Base-by-base conservation (phyloP, 2,329 filamentous ascomycete genomes). In the Penicillium sp. region DNA sequence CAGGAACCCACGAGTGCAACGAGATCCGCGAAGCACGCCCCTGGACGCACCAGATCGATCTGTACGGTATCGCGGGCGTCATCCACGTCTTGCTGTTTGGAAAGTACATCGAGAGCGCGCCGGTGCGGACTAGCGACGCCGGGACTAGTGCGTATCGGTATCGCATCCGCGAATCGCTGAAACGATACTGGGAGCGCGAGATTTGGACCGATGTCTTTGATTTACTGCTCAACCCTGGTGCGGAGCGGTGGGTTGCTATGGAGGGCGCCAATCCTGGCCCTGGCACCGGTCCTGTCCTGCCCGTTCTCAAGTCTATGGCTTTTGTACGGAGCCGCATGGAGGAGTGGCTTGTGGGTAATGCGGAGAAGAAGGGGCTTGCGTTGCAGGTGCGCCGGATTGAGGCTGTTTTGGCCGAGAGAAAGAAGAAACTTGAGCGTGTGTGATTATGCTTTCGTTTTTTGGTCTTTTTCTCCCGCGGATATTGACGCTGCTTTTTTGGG, bases 1-100 rank as follows among this genome's bases (percentile, higher is more conserved):
- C 91, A 0, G 86, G 86, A 15, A 84, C 90, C 25, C 89, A 92
- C 54, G 95, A 99, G 77, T 99, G 95, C 76, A 89, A 91, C 17
- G 95, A 99, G 81, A 96, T 98, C 86, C 89, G 93, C 49, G 94
- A 99, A 78, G 86, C 92, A 58, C 85, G 94, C 0, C 92, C 93
- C 0, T 99, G 95, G 95, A 98, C 94, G 1, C 97, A 92, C 81
- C 95, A 99, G 75, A 91, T 97, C 66, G 95, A 99, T 79, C 96
- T 98, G 70, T 91, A 96, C 75, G 95, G 95, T 12, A 83, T 97
- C 0, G 95, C 95, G 0, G 92, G 92, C 4, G 90, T 91, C 25
- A 82, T 98, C 4, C 92, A 99, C 77, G 89, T 87, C 45, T 84
- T 99, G 68, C 84, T 99, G 3, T 99, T 97, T 73, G 94, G 95